Evolutionary conservation across 1,284 basidiomycete genomes (phyloP), one percentile per base, ranked within the genome.

Genomic region (Rhizoctonia solani): DNA sequence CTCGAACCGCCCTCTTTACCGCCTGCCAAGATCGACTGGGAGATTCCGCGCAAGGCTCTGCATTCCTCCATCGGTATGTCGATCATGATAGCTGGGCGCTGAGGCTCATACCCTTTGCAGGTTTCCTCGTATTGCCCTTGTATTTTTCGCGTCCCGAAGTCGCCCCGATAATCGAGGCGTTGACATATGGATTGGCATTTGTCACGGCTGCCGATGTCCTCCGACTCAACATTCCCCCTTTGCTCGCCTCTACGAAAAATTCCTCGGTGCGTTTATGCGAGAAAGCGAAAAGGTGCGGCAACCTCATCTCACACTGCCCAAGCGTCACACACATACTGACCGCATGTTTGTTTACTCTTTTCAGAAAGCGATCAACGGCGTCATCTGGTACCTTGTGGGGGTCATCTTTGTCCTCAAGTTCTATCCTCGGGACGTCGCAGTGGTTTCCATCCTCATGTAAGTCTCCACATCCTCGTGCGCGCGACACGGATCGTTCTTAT

Each of bases 341-440:
- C 21, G 39, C 25, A 30, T 55, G 30, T 30, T 67, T 50, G 16
- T 29, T 46, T 14, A 39, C 39, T 19, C 49, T 47, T 16, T 29
- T n/a, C 72, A 89, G 87, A 81, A 84, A 74, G 80, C 83, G 49
- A 83, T 87, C 14, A 95, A 95, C 74, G 96, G 96, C 3, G 93
- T 96, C 30, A 87, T 98, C 50, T 98, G 93, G 92, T 99, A 98
- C 76, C 88, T 98, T 59, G 78, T 96, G 30, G 96, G 96, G 19
- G 93, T 93, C 72, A 86, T 95, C 70, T 85, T 89, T 74, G 91
- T 88, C 32, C 83, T 99, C 21, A 79, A 85, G 0, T 79, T 90
- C 69, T 92, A 93, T 73, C 94, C 95, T 0, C 81, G 89, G 59
- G 95, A 97, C 73, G 83, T 98, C 39, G 94, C 94, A 25, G 87